Conservation (phyloP, 306 rosid species). For the Adenanthera pavonina region DNA sequence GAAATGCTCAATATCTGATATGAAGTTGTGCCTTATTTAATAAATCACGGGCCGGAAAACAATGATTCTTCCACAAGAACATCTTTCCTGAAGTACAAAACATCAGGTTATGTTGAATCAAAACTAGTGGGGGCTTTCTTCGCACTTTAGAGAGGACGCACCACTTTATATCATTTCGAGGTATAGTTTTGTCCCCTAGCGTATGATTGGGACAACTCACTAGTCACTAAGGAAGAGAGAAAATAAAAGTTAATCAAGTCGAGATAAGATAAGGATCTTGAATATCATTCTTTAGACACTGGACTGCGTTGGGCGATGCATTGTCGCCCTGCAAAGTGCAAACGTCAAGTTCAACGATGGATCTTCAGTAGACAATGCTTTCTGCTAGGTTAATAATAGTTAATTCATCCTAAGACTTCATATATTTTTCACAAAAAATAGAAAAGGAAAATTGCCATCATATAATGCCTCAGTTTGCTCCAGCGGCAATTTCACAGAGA, state of each 20-base stretch:
- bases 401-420: no score
- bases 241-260: background rate
- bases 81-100: background rate
- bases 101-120: background rate
- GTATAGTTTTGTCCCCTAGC: background rate
- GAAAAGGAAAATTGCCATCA: background rate
- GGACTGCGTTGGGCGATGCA: background rate
- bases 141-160: background rate
- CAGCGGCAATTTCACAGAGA: no score
- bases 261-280: background rate
- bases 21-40: background rate
- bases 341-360: background rate
- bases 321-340: background rate
- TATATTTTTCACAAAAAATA: no score
- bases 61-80: background rate
- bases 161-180: background rate
- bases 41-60: background rate
- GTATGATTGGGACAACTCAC: background rate
- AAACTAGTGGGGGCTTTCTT: background rate
- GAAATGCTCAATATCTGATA: background rate
- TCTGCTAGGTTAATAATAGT: background rate
- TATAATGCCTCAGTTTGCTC: background rate
- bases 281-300: background rate
- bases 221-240: no score
- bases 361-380: background rate